Conservation (phyloP, 306 rosid genomes). For the Rosa multiflora region DNA sequence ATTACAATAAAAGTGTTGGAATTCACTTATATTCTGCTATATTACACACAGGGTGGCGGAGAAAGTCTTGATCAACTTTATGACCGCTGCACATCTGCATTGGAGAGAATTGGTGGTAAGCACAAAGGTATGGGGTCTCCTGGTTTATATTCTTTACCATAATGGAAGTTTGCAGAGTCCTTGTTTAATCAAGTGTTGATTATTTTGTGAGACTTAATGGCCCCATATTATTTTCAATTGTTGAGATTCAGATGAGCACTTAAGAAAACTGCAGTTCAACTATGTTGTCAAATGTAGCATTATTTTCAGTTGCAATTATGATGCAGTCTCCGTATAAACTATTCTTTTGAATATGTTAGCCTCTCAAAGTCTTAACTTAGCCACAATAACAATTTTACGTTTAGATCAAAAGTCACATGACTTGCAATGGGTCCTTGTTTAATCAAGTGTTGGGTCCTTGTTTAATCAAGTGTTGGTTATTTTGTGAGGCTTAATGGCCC, state of each 20-base stretch:
- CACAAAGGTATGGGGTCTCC: conserved; percentile 57
- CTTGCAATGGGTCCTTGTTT: too few relatives aligned
- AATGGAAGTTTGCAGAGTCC: neutral
- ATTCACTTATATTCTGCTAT: conserved; percentile 24
- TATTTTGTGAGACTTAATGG: neutral
- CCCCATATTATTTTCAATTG: neutral
- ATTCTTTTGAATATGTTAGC: neutral
- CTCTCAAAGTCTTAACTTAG: neutral
- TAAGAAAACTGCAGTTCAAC: neutral
- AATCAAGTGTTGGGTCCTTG: too few relatives aligned
- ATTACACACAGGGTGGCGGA: conserved; percentile 75
- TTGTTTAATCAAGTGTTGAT: neutral
- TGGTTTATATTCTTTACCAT: neutral
- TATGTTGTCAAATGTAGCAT: neutral
- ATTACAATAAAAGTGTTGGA: neutral
- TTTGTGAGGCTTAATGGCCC: neutral
- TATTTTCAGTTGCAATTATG: neutral
- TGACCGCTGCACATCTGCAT: conserved; percentile 67
- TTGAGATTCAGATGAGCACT: neutral
- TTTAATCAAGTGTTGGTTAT: neutral
- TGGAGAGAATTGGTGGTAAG: conserved; percentile 61
- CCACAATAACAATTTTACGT: neutral
- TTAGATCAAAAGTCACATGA: neutral
- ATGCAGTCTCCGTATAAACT: neutral
- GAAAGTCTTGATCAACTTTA: conserved; percentile 81